phyloP scores from a whole-genome alignment of 163 green algal genomes.

The Chlamydomonas reinhardtii region DNA sequence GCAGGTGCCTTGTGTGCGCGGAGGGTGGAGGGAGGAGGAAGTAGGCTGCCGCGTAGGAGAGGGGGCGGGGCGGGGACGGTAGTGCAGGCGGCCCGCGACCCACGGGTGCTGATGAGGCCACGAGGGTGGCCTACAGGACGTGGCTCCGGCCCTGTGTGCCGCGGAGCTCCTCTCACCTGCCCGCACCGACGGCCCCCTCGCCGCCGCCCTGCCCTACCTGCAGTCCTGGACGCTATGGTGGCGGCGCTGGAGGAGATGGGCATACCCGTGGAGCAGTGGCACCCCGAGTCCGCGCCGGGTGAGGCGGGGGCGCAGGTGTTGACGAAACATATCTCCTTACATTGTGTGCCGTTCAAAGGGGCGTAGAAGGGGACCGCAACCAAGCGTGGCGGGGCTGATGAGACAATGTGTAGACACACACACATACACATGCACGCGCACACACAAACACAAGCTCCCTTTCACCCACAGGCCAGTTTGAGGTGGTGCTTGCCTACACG shows the following conservation, averaged over 20 bases:
- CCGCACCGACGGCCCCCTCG: background rate
- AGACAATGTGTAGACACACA: background rate
- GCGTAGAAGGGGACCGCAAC: too few species aligned
- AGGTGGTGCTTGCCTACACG: slow-evolving; percentile 60
- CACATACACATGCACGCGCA: background rate
- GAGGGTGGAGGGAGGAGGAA: too few species aligned
- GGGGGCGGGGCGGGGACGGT: too few species aligned
- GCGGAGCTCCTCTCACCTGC: background rate
- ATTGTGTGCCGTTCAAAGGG: too few species aligned
- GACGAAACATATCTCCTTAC: too few species aligned
- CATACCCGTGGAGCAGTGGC: slow-evolving; percentile 72
- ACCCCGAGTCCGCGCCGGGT: slow-evolving; percentile 75
- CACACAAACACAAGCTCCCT: background rate
- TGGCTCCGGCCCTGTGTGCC: too few species aligned
- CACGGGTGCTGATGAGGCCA: too few species aligned
- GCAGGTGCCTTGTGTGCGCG: too few species aligned
- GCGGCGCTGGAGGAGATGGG: slow-evolving; percentile 58
- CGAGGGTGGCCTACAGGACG: too few species aligned
- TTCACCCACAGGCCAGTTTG: slow-evolving; percentile 69
- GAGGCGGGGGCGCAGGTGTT: background rate
- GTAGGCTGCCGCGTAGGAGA: too few species aligned
- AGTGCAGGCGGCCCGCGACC: too few species aligned
- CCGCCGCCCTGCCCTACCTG: background rate
- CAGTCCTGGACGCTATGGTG: slow-evolving; percentile 74
- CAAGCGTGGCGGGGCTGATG: too few species aligned